Conservation (phyloP, 345 rosid species). For the Syzygium grande region DNA sequence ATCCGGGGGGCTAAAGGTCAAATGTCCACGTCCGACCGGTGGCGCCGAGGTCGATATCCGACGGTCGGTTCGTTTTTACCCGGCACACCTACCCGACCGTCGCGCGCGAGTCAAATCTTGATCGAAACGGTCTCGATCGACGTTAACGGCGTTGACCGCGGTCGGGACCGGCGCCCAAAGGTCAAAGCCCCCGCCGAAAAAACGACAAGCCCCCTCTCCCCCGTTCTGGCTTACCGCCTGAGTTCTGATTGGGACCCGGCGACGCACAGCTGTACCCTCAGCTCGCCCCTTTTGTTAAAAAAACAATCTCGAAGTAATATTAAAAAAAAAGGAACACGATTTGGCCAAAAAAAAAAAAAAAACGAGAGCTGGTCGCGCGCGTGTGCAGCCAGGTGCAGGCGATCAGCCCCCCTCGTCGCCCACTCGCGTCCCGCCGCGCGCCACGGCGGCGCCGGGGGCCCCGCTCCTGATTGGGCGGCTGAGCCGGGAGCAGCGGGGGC, state of each 20-base stretch:
- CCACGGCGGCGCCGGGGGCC: neutral
- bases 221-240: neutral
- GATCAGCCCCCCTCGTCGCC: neutral
- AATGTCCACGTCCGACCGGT: no score
- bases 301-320: neutral
- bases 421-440: neutral
- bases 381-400: neutral
- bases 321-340: neutral
- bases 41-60: neutral
- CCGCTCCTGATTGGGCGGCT: neutral
- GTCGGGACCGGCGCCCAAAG: neutral
- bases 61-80: neutral
- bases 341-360: no score
- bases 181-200: neutral
- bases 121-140: neutral
- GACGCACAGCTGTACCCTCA: accelerated
- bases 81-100: neutral
- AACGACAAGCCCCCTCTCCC: neutral
- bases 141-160: neutral
- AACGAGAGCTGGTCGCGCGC: neutral
- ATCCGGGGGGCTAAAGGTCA: neutral
- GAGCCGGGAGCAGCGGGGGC: neutral
- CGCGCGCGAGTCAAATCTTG: neutral
- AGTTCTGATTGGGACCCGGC: neutral
- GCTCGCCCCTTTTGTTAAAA: neutral